Conservation (phyloP, 768 basidiomycete species). For the Sistotremastrum suecicum region DNA sequence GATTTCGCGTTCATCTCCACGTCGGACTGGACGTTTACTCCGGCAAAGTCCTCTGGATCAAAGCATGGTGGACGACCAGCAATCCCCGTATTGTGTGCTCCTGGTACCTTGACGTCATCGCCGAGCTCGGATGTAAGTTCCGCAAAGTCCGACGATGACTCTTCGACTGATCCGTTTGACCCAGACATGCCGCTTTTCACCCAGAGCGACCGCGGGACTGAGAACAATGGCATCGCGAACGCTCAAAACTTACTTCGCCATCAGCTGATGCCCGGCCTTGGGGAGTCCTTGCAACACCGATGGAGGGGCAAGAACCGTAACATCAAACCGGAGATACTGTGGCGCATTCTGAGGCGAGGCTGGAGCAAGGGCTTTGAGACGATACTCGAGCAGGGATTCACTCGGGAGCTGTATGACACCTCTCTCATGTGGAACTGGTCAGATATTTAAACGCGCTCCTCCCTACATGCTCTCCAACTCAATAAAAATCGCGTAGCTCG, state of each 20-base stretch:
- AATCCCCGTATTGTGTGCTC: conserved; percentile 13
- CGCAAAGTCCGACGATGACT: too few relatives aligned
- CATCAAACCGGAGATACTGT: conserved; percentile 14
- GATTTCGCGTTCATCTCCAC: conserved; percentile 14
- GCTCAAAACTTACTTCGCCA: conserved; percentile 26
- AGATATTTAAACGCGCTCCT: too few relatives aligned
- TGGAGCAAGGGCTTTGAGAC: too few relatives aligned
- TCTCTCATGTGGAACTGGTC: too few relatives aligned
- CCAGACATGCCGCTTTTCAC: conserved; percentile 24
- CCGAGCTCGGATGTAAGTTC: conserved; percentile 11
- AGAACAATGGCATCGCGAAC: conserved; percentile 34
- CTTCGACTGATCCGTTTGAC: too few relatives aligned
- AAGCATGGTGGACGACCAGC: conserved; percentile 28
- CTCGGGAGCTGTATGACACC: too few relatives aligned
- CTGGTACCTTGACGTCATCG: conserved; percentile 21
- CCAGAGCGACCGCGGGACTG: conserved; percentile 28
- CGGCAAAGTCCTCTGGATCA: conserved; percentile 21
- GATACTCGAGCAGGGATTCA: too few relatives aligned
- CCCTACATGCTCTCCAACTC: too few relatives aligned
- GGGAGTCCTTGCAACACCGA: conserved; percentile 25
- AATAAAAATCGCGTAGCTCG: too few relatives aligned
- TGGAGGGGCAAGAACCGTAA: conserved; percentile 17
- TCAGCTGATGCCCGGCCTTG: conserved; percentile 22
- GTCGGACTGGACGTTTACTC: conserved; percentile 22
- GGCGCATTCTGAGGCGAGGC: too few relatives aligned